Evolutionary conservation across 176 grass and related monocot genomes (phyloP).

Genomic region (Oryza glaberrima): DNA sequence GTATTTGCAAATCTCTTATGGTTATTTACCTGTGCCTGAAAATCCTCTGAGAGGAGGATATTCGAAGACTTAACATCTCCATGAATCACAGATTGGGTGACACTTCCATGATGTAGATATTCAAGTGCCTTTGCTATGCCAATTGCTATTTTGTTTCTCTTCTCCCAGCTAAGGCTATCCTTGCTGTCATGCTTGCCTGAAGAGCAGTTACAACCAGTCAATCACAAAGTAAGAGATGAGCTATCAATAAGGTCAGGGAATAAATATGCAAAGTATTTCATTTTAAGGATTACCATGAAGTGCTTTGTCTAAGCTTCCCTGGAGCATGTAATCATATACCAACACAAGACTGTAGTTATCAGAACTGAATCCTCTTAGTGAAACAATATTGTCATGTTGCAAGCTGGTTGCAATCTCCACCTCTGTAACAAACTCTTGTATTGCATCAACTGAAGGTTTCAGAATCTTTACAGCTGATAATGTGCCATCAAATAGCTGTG

Average conservation of each 20-base stretch:
- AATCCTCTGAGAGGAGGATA: conserved; percentile 86
- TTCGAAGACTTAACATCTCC: conserved; percentile 98
- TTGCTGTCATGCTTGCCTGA: conserved; percentile 62
- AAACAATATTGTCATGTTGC: conserved; percentile 79
- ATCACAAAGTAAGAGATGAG: neutral
- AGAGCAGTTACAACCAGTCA: conserved; percentile 24
- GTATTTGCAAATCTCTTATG: conserved; percentile 29
- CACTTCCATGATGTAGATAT: conserved; percentile 71
- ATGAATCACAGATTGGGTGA: conserved; percentile 71
- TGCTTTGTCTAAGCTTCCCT: conserved; percentile 85
- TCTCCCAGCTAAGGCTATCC: conserved; percentile 64
- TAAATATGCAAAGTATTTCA: neutral
- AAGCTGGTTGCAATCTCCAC: conserved; percentile 71
- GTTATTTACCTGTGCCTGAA: conserved; percentile 72
- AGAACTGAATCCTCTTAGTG: conserved; percentile 79
- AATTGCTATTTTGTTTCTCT: conserved; percentile 74
- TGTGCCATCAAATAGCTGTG: conserved; percentile 54
- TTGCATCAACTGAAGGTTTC: conserved; percentile 73
- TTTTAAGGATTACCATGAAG: conserved; percentile 66
- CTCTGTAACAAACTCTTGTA: conserved; percentile 82
- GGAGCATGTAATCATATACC: conserved; percentile 82
- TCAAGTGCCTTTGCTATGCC: conserved; percentile 81
- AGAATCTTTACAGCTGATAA: conserved; percentile 80
- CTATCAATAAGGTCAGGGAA: neutral
- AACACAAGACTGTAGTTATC: conserved; percentile 86